Conservation (phyloP, 805 yeast species). For the Cyberlindnera mississippiensis region DNA sequence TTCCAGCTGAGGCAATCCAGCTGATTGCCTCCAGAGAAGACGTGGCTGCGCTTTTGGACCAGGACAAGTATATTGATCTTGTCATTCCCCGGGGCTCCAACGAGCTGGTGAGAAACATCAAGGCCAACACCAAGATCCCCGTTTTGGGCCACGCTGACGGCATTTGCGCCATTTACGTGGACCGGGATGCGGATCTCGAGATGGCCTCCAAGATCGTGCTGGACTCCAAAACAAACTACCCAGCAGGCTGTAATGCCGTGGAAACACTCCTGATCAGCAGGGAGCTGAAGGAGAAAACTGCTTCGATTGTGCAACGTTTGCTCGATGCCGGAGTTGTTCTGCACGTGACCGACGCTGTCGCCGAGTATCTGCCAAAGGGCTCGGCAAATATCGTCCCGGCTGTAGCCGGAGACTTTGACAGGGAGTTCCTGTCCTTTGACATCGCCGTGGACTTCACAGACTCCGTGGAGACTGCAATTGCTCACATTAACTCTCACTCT, state of each 20-base stretch:
- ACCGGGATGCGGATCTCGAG: conserved; percentile 66
- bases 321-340: conserved; percentile 65
- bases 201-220: conserved; percentile 75
- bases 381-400: conserved; percentile 41
- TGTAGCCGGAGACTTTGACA: conserved; percentile 65
- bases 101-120: conserved; percentile 81
- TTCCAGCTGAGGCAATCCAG: conserved; percentile 81
- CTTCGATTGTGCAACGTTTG: conserved; percentile 42
- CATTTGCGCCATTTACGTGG: conserved; percentile 83
- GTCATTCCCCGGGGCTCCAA: conserved; percentile 99
- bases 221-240: conserved; percentile 93
- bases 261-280: conserved; percentile 76
- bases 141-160: conserved; percentile 99
- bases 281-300: conserved; percentile 32
- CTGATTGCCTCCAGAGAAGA: conserved; percentile 86
- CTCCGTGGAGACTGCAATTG: conserved; percentile 67
- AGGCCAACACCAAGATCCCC: conserved; percentile 87
- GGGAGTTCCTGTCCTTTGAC: conserved; percentile 80
- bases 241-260: conserved; percentile 98
- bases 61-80: conserved; percentile 87
- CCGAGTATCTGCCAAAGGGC: conserved; percentile 25
- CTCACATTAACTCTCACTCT: conserved; percentile 85
- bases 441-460: conserved; percentile 67
- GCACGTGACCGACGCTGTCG: conserved; percentile 58
- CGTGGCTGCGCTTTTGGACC: conserved; percentile 76